Evolutionary conservation across 192 early-diverging fungal species (phyloP), one percentile per base, ranked within the genome.

Genomic region (Linnemannia zychae): DNA sequence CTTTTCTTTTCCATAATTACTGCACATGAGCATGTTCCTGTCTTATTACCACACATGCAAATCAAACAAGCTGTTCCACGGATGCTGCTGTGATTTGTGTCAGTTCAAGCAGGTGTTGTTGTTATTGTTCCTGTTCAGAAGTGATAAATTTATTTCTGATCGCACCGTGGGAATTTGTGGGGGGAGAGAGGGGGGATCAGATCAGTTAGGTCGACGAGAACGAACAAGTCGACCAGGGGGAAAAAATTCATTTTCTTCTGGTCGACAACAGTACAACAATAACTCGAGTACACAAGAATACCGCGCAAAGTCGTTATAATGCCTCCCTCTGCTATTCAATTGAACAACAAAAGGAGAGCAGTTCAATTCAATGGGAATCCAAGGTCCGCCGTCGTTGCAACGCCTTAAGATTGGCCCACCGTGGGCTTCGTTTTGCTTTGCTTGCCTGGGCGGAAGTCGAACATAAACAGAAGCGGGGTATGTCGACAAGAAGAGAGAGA

Each of bases 231-330:
- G 57, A 63, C 57, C 57, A n/a, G 20, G 7, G 22, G 3, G 12
- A 7, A 63, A 63, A n/a, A 9, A 12, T 4, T 11, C 17, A 15
- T 49, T 49, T 49, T 13, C 1, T 63, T 63, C 57, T 28, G 6
- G 57, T 63, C 57, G 57, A 63, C 57, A 20, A 28, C 22, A 57
- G n/a, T n/a, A n/a, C 53, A 57, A 57, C 22, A 9, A 57, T 28
- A 63, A 63, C 57, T 63, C 57, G 57, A 63, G 40, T 44, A 33
- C 57, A 63, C 40, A 31, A n/a, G 7, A 63, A 63, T 63, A 63
- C 2, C 40, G n/a, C n/a, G n/a, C n/a, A n/a, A n/a, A n/a, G n/a
- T n/a, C n/a, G n/a, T n/a, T n/a, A n/a, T n/a, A n/a, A n/a, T n/a
- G n/a, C n/a, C n/a, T n/a, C 7, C 5, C n/a, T 57, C 24, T 24